Base-by-base conservation (phyloP, 371 early-diverging fungal species). In the Mucor saturninus region DNA sequence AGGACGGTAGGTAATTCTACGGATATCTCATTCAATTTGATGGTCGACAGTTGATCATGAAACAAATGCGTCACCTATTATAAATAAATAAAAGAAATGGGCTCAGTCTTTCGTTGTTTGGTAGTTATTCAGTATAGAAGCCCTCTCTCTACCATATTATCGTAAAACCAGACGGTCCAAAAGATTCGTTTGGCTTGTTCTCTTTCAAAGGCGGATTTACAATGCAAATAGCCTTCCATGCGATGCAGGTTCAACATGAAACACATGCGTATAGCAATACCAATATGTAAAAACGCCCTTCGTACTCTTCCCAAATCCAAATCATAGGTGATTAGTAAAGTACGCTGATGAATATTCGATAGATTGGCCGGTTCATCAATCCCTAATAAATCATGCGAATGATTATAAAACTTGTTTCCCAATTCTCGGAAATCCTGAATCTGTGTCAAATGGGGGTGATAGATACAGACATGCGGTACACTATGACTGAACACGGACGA, bases 111-210 rank as follows among this genome's bases (percentile, higher is more conserved):
- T 13, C 5, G 15, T 43, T 9, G 5, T 43, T 7, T 13, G 5
- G 45, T 43, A 43, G 29, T 21, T 50, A 13, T 29, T 8, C 9
- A 50, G 9, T 30, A 21, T 21, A 21, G 21, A 21, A 21, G 0
- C 21, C 21, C 21, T 21, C 21, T 21, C 21, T 21, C 21, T 21
- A 76, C 71, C 66, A 76, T 68, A 3, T 69, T 68, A 51, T 76
- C 76, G 59, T 69, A 71, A 15, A 73, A 71, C 76, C 76, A 76
- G 11, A 73, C 67, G 4, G 69, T 64, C 76, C 76, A 76, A 42
- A 76, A 76, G 29, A 73, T 58, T 5, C 74, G 61, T 52, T 71
- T 76, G 8, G 72, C 59, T 46, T 73, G 71, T 31, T 73, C 74
- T 40, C 64, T 54, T 28, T 71, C 71, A 39, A 54, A 60, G 0